Evolutionary conservation across 208 protist genomes (phyloP).

Genomic region (Trypanosoma theileri): DNA sequence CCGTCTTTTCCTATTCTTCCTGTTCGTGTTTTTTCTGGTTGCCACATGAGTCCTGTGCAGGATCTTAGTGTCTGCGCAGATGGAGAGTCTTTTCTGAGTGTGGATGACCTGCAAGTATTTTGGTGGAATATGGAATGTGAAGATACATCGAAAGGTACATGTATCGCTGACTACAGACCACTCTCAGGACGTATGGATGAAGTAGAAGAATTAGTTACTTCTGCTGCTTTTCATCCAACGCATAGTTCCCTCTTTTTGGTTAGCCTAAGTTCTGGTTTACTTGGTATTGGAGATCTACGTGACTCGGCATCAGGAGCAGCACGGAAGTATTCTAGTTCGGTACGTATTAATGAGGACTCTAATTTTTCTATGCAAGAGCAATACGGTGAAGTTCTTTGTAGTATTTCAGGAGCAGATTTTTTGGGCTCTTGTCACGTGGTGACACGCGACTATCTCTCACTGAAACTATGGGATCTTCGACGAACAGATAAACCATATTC

Average conservation of each 20-base stretch:
- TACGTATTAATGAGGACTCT: constrained; percentile 38
- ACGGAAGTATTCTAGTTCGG: constrained; percentile 69
- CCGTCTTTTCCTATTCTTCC: constrained; percentile 63
- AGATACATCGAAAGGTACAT: constrained; percentile 66
- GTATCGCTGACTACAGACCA: constrained; percentile 71
- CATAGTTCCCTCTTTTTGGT: constrained; percentile 85
- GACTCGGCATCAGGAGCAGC: constrained; percentile 63
- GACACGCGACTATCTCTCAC: constrained; percentile 82
- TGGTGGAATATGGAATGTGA: constrained; percentile 84
- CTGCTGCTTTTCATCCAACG: constrained; percentile 75
- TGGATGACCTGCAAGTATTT: constrained; percentile 88
- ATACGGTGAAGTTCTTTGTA: constrained; percentile 86
- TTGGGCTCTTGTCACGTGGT: constrained; percentile 77
- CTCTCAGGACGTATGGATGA: constrained; percentile 70
- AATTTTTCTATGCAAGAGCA: constrained; percentile 39
- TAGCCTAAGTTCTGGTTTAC: constrained; percentile 74
- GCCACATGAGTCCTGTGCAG: constrained; percentile 67
- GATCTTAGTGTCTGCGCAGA: constrained; percentile 74
- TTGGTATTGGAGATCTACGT: constrained; percentile 86
- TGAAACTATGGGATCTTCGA: constrained; percentile 88
- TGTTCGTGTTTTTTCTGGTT: constrained; percentile 73
- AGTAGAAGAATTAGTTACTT: constrained; percentile 79
- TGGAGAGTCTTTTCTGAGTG: constrained; percentile 80
- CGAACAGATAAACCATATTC: constrained; percentile 52
- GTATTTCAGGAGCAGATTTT: constrained; percentile 82